Evolutionary conservation across 192 early-diverging fungal genomes (phyloP).

Genomic region (Mortierella alpina): DNA sequence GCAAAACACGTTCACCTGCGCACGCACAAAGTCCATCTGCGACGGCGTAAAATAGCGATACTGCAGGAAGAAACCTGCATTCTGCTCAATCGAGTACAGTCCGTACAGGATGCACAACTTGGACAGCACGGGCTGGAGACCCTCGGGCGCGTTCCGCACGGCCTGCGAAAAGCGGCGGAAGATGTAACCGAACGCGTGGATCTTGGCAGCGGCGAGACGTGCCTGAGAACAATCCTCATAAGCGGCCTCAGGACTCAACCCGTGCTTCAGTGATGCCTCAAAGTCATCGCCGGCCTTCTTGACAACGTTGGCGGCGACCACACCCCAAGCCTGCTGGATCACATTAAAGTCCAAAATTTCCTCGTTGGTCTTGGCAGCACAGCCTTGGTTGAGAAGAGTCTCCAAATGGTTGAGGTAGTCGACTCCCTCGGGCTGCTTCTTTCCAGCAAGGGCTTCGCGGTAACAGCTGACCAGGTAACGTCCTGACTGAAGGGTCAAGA

Average conservation of each 20-base stretch:
- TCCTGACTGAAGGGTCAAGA: constrained; percentile 86
- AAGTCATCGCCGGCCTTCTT: constrained; percentile 83
- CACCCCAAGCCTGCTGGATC: constrained; percentile 81
- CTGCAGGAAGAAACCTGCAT: constrained; percentile 86
- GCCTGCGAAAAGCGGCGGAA: constrained; percentile 85
- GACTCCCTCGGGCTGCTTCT: constrained; percentile 80
- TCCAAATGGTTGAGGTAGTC: constrained; percentile 75
- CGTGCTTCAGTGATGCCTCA: constrained; percentile 69
- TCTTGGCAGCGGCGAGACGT: constrained; percentile 81
- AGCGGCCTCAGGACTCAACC: constrained; percentile 78
- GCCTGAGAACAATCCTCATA: constrained; percentile 88
- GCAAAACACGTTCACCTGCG: constrained; percentile 73
- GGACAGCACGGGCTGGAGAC: constrained; percentile 69
- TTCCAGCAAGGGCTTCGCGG: constrained; percentile 74
- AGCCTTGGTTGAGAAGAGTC: constrained; percentile 57
- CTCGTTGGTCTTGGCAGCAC: constrained; percentile 58
- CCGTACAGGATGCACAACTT: constrained; percentile 84
- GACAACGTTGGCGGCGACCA: constrained; percentile 86
- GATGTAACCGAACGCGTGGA: constrained; percentile 84
- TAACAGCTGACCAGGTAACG: constrained; percentile 82
- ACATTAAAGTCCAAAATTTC: constrained; percentile 67
- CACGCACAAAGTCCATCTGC: constrained; percentile 76
- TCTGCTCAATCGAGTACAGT: constrained; percentile 80
- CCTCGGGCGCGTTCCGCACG: constrained; percentile 70
- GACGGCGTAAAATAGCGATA: constrained; percentile 79